These are phyloP conservation scores for Pythium brachiatum DNA, from an alignment of 352 stramenopile species.

Conservation along the genomic window DNA sequence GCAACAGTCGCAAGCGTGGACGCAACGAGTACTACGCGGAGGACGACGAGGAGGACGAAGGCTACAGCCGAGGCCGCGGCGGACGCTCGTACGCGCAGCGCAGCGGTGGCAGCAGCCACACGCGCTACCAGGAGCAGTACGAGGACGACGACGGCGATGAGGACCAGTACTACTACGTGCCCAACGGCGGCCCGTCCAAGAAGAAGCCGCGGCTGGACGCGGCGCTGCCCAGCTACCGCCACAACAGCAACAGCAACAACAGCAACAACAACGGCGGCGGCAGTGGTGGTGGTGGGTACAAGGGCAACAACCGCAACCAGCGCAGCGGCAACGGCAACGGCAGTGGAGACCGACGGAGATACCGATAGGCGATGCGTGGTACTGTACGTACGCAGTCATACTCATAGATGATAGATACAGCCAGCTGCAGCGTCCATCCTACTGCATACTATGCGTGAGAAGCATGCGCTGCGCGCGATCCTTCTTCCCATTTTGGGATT, in stretches of 20 bases:
- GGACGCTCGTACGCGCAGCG: neutral
- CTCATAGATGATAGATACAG: neutral
- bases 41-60: constrained; percentile 34
- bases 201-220: constrained; percentile 11
- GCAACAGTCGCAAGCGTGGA: constrained; percentile 42
- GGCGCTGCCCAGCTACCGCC: constrained; percentile 17
- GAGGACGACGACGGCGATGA: constrained; percentile 23
- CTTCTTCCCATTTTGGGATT: neutral
- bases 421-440: neutral
- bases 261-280: neutral
- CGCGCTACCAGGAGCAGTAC: constrained; percentile 17
- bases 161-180: constrained; percentile 35
- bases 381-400: neutral
- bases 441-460: neutral
- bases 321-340: constrained; percentile 1
- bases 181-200: constrained; percentile 1
- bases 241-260: constrained; percentile 7
- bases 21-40: constrained; percentile 34
- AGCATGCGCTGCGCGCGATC: constrained; percentile 2
- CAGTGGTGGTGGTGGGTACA: neutral
- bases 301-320: constrained; percentile 6
- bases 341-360: neutral
- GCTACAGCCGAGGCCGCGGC: neutral
- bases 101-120: constrained; percentile 2
- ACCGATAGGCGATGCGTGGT: neutral